Evolutionary conservation across 441 rosid species (phyloP), one percentile per base, ranked within the genome.

Genomic region (Rhodomyrtus psidioides): DNA sequence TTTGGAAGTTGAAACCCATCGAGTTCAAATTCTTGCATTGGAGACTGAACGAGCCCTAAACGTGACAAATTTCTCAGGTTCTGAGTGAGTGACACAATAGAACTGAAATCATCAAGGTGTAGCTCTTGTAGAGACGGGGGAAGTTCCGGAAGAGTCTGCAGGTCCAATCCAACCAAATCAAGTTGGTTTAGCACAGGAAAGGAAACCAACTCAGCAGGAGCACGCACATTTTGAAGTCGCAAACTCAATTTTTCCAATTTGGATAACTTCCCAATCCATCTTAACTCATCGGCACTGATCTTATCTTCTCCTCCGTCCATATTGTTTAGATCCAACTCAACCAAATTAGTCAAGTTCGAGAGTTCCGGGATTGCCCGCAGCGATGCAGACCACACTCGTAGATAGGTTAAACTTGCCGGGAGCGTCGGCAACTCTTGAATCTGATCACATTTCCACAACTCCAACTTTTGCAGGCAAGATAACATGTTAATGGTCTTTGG

Each of bases 351-450:
- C 28, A 26, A 57, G 28, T 57, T 57, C 8, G 3, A n/a, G 7
- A 57, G 62, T 6, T n/a, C 4, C 3, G 7, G 8, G 26, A 57
- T 16, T 2, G 12, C 16, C 62, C 30, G 4, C 7, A 57, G 2
- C 1, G 16, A 26, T n/a, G 3, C 0, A 12, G 16, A 57, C 0
- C 5, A 12, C 60, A 57, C 62, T 5, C 0, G 3, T 26, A 57
- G 62, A 26, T 12, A 7, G 16, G 30, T 57, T 5, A 57, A 57
- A 12, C 62, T 57, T 26, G 28, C 13, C n/a, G 62, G 62, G 30
- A 57, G 62, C 0, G 0, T 1, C 0, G 8, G 30, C 62, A 57
- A 57, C 62, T 26, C 16, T 57, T 57, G 62, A 57, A 57, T 57
- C 62, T 26, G 5, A 5, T 2, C 1, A 57, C 62, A 57, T 26